phyloP scores from a whole-genome alignment of 2,329 filamentous ascomycete species.

The Aspergillus japonicus region DNA sequence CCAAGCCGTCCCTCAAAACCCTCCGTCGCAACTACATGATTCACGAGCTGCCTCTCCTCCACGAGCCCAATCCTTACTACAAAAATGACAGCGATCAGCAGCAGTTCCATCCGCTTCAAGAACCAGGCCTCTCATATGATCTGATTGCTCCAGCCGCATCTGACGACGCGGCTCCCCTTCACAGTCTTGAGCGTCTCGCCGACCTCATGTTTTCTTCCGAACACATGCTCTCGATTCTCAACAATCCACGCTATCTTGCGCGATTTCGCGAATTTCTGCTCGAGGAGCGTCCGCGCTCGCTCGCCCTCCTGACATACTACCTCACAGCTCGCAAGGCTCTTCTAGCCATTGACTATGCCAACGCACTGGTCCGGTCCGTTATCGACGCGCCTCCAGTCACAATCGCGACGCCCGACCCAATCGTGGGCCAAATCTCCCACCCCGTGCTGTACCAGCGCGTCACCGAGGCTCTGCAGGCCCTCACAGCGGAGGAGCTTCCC shows the following conservation, averaged over 20 bases:
- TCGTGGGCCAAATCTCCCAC: slow-evolving; percentile 55
- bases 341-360: slow-evolving; percentile 68
- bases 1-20: slow-evolving; percentile 26
- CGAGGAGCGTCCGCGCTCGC: slow-evolving; percentile 58
- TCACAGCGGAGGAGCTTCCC: slow-evolving; percentile 68
- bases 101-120: slow-evolving; percentile 31
- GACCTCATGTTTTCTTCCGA: slow-evolving; percentile 65
- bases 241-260: slow-evolving; percentile 61
- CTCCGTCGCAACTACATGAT: slow-evolving; percentile 27
- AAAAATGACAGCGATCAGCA: slow-evolving; percentile 16
- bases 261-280: slow-evolving; percentile 68
- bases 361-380: slow-evolving; percentile 64
- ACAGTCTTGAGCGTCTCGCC: slow-evolving; percentile 63
- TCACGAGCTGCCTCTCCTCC: slow-evolving; percentile 30
- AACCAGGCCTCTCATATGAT: slow-evolving; percentile 36
- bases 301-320: slow-evolving; percentile 69
- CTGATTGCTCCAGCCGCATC: slow-evolving; percentile 33
- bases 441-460: slow-evolving; percentile 61
- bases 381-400: slow-evolving; percentile 51
- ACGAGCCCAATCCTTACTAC: slow-evolving; percentile 27
- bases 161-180: slow-evolving; percentile 25
- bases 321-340: slow-evolving; percentile 69
- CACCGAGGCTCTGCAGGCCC: slow-evolving; percentile 61
- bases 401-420: slow-evolving; percentile 55
- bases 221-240: slow-evolving; percentile 65